Conservation (phyloP, 495 filamentous ascomycete genomes). For the Stereocaulon alpinum region DNA sequence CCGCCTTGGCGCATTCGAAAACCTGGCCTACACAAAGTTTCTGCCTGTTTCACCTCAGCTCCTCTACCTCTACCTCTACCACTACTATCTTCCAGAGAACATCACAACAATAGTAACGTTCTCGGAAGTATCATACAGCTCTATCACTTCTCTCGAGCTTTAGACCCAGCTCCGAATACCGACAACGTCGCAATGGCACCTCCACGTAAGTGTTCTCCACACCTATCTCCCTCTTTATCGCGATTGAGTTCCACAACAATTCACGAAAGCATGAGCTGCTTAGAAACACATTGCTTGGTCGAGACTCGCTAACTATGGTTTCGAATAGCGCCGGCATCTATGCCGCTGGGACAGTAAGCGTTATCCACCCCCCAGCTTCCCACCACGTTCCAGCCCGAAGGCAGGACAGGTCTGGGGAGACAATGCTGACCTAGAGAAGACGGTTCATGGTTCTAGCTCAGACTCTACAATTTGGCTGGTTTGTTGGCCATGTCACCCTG, state of each 20-base stretch:
- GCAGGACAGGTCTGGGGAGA: too few species aligned
- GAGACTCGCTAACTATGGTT: too few species aligned
- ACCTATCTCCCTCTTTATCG: too few species aligned
- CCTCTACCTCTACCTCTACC: not conserved
- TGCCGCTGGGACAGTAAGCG: conserved; percentile 3
- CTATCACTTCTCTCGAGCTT: not conserved
- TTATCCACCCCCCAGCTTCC: too few species aligned
- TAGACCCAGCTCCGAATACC: too few species aligned
- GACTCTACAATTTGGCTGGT: conserved; percentile 57
- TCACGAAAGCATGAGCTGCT: too few species aligned
- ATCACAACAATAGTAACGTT: not conserved
- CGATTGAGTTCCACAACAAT: too few species aligned
- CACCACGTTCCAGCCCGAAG: too few species aligned
- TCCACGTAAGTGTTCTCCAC: too few species aligned
- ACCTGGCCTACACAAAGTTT: conserved; percentile 7
- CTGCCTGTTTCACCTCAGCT: not conserved
- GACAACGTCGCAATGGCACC: not conserved
- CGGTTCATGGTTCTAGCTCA: too few species aligned
- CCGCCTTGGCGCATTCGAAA: not conserved
- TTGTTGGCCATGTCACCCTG: conserved; percentile 80
- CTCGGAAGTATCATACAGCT: not conserved
- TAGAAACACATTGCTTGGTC: too few species aligned
- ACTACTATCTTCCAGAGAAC: not conserved
- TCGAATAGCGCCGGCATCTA: not conserved
- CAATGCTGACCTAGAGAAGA: not conserved